Conservation (phyloP, 352 stramenopile species). For the Phytophthora hybrid region DNA sequence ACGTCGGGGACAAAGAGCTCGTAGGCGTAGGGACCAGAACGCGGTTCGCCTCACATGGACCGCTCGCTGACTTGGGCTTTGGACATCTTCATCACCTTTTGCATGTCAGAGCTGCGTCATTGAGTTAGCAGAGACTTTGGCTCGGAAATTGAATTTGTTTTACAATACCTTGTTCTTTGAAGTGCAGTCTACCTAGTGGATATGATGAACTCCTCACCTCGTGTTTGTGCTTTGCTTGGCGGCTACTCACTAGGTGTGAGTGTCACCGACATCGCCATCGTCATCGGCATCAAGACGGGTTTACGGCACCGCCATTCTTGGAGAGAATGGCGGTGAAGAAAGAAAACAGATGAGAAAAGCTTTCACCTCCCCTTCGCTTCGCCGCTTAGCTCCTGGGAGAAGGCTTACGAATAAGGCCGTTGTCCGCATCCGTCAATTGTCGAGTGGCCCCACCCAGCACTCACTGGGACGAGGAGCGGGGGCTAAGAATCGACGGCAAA, state of each 20-base stretch:
- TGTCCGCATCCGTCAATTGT: conserved; percentile 29
- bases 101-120: too few species aligned
- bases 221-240: too few species aligned
- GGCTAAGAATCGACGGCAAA: conserved; percentile 24
- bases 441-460: conserved; percentile 30
- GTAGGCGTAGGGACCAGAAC: conserved; percentile 8
- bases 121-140: too few species aligned
- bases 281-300: too few species aligned
- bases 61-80: conserved; percentile 9
- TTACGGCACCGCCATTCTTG: too few species aligned
- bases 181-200: too few species aligned
- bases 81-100: too few species aligned
- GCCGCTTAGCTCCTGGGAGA: conserved; percentile 3
- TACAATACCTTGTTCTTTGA: too few species aligned
- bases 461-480: conserved; percentile 30
- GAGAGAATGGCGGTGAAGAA: conserved; percentile 1
- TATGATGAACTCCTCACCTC: too few species aligned
- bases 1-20: conserved; percentile 15
- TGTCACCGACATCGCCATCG: too few species aligned
- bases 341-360: conserved; percentile 24
- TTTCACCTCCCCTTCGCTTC: conserved; percentile 19
- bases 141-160: neutral
- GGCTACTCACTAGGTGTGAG: too few species aligned
- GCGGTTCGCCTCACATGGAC: neutral
- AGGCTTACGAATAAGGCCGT: conserved; percentile 15